Percentiles rank a stretch among this genome's conserved stretches.
Evolutionary conservation across 2,329 filamentous ascomycete species (phyloP).

Genomic region (Colletotrichum viniferum): DNA sequence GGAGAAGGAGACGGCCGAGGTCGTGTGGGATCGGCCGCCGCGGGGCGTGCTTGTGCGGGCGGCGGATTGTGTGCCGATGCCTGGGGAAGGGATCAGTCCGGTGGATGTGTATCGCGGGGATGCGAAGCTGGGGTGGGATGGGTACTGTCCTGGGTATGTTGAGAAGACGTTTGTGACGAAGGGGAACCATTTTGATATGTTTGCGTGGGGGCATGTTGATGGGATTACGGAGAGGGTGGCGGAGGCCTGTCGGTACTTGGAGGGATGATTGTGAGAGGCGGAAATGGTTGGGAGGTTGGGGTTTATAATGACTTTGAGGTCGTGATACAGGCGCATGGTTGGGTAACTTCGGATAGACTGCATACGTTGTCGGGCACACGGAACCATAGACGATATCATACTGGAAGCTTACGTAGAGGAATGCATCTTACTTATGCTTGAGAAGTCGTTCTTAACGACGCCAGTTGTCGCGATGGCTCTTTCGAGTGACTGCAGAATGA

Average conservation of each 20-base stretch:
- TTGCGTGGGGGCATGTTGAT: constrained; percentile 33
- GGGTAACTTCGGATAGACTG: neutral
- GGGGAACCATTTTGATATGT: constrained; percentile 57
- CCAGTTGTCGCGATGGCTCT: rapidly evolving
- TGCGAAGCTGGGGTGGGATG: constrained; percentile 52
- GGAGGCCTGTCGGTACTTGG: constrained; percentile 26
- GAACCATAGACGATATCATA: neutral
- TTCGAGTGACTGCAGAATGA: rapidly evolving
- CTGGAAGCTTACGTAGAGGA: neutral
- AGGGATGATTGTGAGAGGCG: neutral
- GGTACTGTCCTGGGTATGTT: constrained; percentile 49
- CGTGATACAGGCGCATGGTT: neutral
- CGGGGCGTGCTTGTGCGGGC: constrained; percentile 51
- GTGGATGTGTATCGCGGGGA: constrained; percentile 51
- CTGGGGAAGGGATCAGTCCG: constrained; percentile 28
- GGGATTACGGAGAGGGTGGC: constrained; percentile 28
- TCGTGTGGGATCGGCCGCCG: constrained; percentile 34
- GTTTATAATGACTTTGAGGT: neutral
- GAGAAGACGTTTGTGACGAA: constrained; percentile 50
- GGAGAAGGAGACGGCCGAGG: constrained; percentile 20
- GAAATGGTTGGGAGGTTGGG: neutral
- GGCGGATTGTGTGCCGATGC: constrained; percentile 39
- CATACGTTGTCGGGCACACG: neutral
- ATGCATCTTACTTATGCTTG: neutral
- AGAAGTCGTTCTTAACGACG: neutral